These are phyloP conservation scores for Phaeotremella fagi DNA, from an alignment of 768 basidiomycete species.

Conservation along the genomic window DNA sequence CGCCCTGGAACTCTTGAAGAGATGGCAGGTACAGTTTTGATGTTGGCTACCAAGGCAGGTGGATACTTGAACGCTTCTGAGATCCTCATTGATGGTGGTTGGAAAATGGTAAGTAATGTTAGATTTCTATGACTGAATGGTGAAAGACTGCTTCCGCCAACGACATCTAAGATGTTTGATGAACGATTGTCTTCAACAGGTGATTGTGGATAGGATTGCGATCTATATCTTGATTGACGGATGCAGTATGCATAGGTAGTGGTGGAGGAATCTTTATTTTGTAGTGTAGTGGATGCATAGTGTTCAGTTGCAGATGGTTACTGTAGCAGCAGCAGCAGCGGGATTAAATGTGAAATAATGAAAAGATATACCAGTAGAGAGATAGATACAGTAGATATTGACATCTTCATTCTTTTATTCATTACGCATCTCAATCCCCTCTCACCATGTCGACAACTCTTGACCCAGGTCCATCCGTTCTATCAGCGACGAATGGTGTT, in stretches of 20 bases:
- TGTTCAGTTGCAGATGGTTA: too few relatives aligned
- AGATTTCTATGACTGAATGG: neutral
- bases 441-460: too few relatives aligned
- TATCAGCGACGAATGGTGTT: slow-evolving; percentile 8
- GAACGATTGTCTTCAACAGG: neutral
- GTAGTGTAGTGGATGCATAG: too few relatives aligned
- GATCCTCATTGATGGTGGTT: slow-evolving; percentile 30
- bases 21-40: slow-evolving; percentile 39
- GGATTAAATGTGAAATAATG: neutral
- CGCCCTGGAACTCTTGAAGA: slow-evolving; percentile 31
- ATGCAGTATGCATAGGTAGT: neutral
- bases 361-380: neutral
- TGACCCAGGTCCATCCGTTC: neutral
- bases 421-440: too few relatives aligned
- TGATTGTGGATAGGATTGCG: neutral
- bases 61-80: slow-evolving; percentile 32
- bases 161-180: slow-evolving; percentile 10
- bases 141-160: slow-evolving; percentile 21
- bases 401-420: neutral
- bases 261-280: neutral
- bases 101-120: slow-evolving; percentile 21
- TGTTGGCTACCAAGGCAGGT: slow-evolving; percentile 39
- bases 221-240: neutral
- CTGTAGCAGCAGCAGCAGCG: too few relatives aligned
- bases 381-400: neutral